Evolutionary conservation across 257 asterid genomes (phyloP).

Genomic region (Lycium barbarum): DNA sequence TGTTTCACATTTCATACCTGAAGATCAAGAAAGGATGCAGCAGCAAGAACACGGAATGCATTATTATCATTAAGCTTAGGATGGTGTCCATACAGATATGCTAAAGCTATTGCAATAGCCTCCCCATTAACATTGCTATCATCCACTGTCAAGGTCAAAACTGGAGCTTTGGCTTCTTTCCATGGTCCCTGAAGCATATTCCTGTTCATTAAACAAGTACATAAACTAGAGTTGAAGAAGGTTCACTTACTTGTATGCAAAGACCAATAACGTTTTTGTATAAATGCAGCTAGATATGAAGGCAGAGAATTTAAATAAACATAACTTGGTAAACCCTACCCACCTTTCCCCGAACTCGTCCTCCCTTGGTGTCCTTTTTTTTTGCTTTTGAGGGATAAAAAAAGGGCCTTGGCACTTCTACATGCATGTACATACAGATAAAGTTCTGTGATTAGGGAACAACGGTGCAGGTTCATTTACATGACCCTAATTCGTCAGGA

Average conservation of each 20-base stretch:
- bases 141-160: conserved; percentile 84
- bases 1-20: conserved; percentile 58
- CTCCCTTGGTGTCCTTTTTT: background rate
- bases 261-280: background rate
- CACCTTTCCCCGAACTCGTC: background rate
- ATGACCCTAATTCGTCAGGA: background rate
- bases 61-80: conserved; percentile 88
- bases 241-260: background rate
- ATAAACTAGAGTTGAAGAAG: conserved; percentile 3
- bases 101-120: conserved; percentile 83
- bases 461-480: background rate
- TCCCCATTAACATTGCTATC: conserved; percentile 86
- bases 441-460: background rate
- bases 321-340: background rate
- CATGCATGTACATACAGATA: conserved; percentile 17
- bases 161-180: conserved; percentile 93
- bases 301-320: background rate
- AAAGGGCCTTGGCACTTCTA: background rate
- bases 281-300: background rate
- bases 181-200: conserved; percentile 99
- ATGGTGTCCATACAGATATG: conserved; percentile 92
- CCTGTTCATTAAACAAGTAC: conserved; percentile 53
- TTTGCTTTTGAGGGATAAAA: background rate
- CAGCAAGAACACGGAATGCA: conserved; percentile 95
- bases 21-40: conserved; percentile 97